These are phyloP conservation scores for Cystobasidium slooffiae DNA, from an alignment of 1,284 basidiomycete genomes.

Conservation along the genomic window DNA sequence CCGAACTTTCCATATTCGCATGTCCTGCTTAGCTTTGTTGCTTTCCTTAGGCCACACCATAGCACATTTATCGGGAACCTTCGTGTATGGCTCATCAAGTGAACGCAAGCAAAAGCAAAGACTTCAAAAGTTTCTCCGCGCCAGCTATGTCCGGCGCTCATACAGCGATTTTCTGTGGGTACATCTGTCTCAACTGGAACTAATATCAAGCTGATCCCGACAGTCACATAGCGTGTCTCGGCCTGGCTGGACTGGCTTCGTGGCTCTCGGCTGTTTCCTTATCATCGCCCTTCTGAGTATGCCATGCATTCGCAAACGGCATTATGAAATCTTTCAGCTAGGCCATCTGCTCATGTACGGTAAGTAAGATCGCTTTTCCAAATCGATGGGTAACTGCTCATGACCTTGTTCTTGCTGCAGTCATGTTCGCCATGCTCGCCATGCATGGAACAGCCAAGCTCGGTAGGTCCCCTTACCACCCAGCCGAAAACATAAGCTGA, in stretches of 20 bases:
- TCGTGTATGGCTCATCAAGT: constrained; percentile 1
- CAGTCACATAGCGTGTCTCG: not conserved
- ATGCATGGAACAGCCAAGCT: constrained; percentile 20
- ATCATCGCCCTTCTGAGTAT: constrained; percentile 19
- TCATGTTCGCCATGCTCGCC: constrained; percentile 35
- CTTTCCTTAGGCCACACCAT: constrained; percentile 16
- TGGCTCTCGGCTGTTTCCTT: constrained; percentile 2
- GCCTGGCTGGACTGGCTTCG: constrained; percentile 28
- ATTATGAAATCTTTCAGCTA: constrained; percentile 33
- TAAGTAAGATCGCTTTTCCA: not conserved
- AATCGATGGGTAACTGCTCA: not conserved
- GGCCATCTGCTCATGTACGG: constrained; percentile 34
- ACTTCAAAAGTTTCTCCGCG: not conserved
- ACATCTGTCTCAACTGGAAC: not conserved
- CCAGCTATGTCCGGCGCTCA: constrained; percentile 3
- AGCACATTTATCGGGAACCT: constrained; percentile 27
- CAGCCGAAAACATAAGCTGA: not conserved
- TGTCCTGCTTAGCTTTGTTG: constrained; percentile 17
- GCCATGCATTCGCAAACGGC: not conserved
- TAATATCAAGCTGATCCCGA: not conserved
- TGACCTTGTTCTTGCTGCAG: not conserved
- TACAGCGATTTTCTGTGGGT: constrained; percentile 14
- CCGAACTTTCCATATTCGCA: constrained; percentile 35
- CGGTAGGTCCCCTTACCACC: not conserved
- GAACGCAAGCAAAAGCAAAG: constrained; percentile 7